phyloP scores from a whole-genome alignment of 768 basidiomycete genomes.

The Lentinus brumalis region DNA sequence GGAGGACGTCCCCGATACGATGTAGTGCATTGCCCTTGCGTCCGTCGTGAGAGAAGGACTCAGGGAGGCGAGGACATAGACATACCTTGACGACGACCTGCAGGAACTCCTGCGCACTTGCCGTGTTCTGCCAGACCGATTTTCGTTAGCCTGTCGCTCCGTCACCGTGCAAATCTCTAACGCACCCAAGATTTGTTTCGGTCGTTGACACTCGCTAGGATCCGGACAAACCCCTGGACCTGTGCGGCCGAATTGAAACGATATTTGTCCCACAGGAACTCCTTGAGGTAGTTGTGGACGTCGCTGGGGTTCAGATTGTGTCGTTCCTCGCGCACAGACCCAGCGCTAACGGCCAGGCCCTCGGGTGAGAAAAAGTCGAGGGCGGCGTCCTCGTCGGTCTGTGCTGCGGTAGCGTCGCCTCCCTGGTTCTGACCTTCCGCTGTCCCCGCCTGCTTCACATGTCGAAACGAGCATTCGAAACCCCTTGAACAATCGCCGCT shows the following conservation, averaged over 20 bases:
- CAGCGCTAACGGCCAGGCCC: conserved; percentile 2
- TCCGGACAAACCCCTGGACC: conserved; percentile 45
- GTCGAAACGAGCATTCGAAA: conserved; percentile 32
- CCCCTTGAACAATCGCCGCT: conserved; percentile 26
- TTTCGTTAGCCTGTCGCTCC: conserved; percentile 30
- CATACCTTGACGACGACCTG: conserved; percentile 39
- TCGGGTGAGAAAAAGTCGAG: conserved; percentile 11
- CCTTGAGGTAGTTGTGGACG: conserved; percentile 46
- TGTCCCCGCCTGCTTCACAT: conserved; percentile 10
- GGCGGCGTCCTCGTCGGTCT: background rate
- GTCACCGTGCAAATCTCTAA: background rate
- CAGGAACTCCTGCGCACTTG: conserved; percentile 53
- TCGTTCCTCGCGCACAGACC: conserved; percentile 6
- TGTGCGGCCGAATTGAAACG: conserved; percentile 43
- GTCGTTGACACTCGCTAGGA: conserved; percentile 14
- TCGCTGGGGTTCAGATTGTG: conserved; percentile 43
- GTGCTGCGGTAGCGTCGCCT: background rate
- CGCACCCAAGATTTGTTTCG: conserved; percentile 24
- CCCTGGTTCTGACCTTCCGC: background rate
- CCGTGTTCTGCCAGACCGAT: conserved; percentile 36
- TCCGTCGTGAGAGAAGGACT: background rate
- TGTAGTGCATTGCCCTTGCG: conserved; percentile 50
- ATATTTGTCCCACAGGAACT: conserved; percentile 46
- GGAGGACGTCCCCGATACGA: conserved; percentile 52
- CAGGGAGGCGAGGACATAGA: background rate